Evolutionary conservation across 1,284 basidiomycete genomes (phyloP), one percentile per base, ranked within the genome.

Genomic region (Fistulinella cinereoalba): DNA sequence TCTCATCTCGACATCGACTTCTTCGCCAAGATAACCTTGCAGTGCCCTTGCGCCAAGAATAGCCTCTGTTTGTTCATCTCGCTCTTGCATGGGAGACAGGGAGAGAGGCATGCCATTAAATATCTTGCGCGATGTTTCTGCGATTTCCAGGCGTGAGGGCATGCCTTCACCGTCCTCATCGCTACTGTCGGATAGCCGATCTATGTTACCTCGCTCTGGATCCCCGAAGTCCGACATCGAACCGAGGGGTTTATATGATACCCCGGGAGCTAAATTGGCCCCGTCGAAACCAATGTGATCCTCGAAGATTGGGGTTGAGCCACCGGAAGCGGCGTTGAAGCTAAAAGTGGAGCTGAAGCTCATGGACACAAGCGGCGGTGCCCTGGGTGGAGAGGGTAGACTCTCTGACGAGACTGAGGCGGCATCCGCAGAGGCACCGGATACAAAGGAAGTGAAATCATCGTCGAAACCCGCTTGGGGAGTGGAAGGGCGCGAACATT

Each of bases 401-500:
- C 5, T 41, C 28, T 48, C 44, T 11, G 40, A 48, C 33, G 54
- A 18, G 25, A 22, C 4, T 13, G 6, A 50, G 23, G 37, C 29
- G 4, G 44, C 46, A 24, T 22, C 42, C 43, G 49, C 50, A 24
- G 66, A 59, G 33, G 80, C 75, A 16, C 77, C 83, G 18, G 81
- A 80, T 15, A 88, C 74, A 53, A 87, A 88, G 24, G 79, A 80
- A 1, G 81, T 75, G 60, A 90, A 90, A 61, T 90, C 85, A 56
- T 90, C 88, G 45, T 90, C 88, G 56, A 90, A 90, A 6, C 76
- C 75, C 18, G 55, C 50, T 43, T 54, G 61, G 19, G 62, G 61
- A 6, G 60, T 66, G 31, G 44, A 47, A 16, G 57, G 55, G 15
- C 51, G 51, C 16, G 56, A 55, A 9, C 7, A 47, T 36, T 52